Conservation (phyloP, 805 yeast genomes). For the Maudiozyma turicensis region DNA sequence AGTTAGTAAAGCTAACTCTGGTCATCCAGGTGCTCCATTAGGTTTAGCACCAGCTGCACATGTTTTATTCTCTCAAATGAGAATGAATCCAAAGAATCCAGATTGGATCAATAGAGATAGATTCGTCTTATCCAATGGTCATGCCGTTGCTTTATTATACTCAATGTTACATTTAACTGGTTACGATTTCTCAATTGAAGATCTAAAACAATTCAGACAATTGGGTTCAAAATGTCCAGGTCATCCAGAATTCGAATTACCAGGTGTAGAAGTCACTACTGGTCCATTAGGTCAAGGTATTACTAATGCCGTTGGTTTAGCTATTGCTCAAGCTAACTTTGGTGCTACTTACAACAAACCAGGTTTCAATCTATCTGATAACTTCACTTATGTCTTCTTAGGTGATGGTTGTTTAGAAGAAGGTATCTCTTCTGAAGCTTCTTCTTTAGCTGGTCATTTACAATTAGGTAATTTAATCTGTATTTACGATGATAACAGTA, state of each 20-base stretch:
- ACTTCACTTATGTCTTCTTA: conserved; percentile 65
- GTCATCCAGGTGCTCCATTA: conserved; percentile 99
- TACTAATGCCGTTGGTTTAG: conserved; percentile 91
- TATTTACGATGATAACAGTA: conserved; percentile 93
- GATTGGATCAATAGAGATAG: conserved; percentile 92
- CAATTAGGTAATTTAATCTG: conserved; percentile 88
- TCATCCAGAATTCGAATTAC: conserved; percentile 88
- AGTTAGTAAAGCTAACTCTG: conserved; percentile 82
- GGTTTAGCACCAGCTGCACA: conserved; percentile 97
- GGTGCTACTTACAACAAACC: conserved; percentile 94
- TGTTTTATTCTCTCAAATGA: conserved; percentile 70
- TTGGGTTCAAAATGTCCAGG: conserved; percentile 90
- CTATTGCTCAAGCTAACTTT: conserved; percentile 84
- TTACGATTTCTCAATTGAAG: conserved; percentile 64
- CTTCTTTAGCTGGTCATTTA: conserved; percentile 92
- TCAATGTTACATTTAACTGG: conserved; percentile 79
- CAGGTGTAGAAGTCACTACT: conserved; percentile 95
- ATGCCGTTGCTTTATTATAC: conserved; percentile 88
- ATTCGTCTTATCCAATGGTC: conserved; percentile 93
- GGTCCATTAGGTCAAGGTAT: conserved; percentile 99
- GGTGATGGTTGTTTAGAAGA: conserved; percentile 99
- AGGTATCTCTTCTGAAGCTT: conserved; percentile 93
- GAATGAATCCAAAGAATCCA: conserved; percentile 83
- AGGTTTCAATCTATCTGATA: conserved; percentile 52
- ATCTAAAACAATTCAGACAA: conserved; percentile 85